phyloP scores from a whole-genome alignment of 352 stramenopile genomes.

The Globisporangium iwayamae region DNA sequence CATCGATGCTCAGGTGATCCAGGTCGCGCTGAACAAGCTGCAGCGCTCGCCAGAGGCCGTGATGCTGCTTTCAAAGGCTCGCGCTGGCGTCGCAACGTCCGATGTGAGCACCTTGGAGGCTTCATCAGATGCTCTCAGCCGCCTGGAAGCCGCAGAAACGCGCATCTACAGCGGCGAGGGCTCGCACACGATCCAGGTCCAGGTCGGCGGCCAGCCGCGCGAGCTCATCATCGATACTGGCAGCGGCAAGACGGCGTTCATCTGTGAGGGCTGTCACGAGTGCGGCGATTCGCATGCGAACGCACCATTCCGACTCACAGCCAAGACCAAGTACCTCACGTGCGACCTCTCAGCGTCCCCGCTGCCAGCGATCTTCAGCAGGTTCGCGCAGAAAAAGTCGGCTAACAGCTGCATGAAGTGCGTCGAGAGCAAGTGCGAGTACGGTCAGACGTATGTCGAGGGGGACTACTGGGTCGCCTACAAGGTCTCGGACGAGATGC shows the following conservation, averaged over 20 bases:
- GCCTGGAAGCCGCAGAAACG: constrained; percentile 12
- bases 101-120: background rate
- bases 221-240: constrained; percentile 97
- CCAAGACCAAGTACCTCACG: constrained; percentile 38
- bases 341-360: constrained; percentile 36
- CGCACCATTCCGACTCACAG: constrained; percentile 55
- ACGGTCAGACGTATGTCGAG: constrained; percentile 92
- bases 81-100: background rate
- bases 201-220: constrained; percentile 53
- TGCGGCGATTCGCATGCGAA: constrained; percentile 89
- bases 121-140: background rate
- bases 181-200: constrained; percentile 70
- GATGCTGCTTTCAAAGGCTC: constrained; percentile 4
- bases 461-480: constrained; percentile 90
- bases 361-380: constrained; percentile 1
- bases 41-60: background rate
- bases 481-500: constrained; percentile 81
- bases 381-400: constrained; percentile 25
- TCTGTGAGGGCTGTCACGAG: constrained; percentile 85
- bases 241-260: constrained; percentile 94
- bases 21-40: constrained; percentile 10
- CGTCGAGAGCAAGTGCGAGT: constrained; percentile 73
- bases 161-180: constrained; percentile 37
- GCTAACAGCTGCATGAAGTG: constrained; percentile 26
- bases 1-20: constrained; percentile 2